A percentile compares a stretch with the other conserved stretches of the same genome.
Evolutionary conservation across 768 basidiomycete genomes (phyloP).

Genomic region (Phlebiopsis flavidoalba): DNA sequence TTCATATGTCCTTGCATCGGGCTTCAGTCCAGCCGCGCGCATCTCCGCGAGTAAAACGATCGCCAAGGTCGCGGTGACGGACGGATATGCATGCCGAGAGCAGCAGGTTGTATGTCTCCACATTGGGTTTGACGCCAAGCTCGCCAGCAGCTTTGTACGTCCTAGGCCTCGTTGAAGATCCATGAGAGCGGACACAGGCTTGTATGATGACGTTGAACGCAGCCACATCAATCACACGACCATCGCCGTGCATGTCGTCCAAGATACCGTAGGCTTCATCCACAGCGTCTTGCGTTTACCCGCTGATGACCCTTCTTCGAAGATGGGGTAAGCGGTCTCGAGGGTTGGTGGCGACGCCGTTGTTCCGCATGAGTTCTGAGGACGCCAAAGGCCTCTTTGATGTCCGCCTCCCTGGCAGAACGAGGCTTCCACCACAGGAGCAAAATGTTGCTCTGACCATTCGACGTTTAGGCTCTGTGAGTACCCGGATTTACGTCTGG

Average conservation of each 20-base stretch:
- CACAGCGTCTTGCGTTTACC: constrained; percentile 45
- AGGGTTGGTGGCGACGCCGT: constrained; percentile 43
- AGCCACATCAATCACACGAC: constrained; percentile 46
- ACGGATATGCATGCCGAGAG: constrained; percentile 58
- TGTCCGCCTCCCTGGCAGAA: constrained; percentile 47
- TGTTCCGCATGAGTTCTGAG: constrained; percentile 56
- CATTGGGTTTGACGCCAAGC: constrained; percentile 50
- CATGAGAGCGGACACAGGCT: constrained; percentile 51
- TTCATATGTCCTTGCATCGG: constrained; percentile 60
- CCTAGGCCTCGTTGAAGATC: constrained; percentile 77
- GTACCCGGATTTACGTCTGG: constrained; percentile 54
- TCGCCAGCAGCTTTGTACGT: constrained; percentile 63
- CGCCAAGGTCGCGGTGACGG: constrained; percentile 61
- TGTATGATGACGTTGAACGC: constrained; percentile 65
- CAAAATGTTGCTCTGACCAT: constrained; percentile 69
- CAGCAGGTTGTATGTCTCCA: constrained; percentile 65
- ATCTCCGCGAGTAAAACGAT: constrained; percentile 64
- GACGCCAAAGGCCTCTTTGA: constrained; percentile 59
- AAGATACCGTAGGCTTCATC: constrained; percentile 63
- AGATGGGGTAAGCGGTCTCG: constrained; percentile 51
- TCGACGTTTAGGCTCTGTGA: constrained; percentile 44
- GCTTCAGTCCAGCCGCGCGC: constrained; percentile 48
- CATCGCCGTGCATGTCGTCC: constrained; percentile 52
- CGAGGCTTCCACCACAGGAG: constrained; percentile 73
- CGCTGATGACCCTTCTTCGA: constrained; percentile 41